Conservation (phyloP, 176 grass and related monocot species). For the Dactylis glomerata region DNA sequence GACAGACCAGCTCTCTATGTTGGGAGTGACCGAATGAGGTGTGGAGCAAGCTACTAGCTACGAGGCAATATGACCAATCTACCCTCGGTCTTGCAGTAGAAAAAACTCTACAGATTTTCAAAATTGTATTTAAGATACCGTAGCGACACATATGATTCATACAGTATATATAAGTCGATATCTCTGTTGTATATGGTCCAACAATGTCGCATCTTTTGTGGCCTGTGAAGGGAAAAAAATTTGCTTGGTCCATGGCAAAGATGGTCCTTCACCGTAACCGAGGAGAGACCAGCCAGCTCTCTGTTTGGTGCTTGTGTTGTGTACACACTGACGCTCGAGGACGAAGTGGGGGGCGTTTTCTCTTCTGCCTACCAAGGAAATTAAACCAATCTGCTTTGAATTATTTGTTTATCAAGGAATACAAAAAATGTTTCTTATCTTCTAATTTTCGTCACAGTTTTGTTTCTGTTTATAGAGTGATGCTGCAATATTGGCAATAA, state of each 20-base stretch:
- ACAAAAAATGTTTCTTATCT: neutral
- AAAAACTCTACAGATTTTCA: no score
- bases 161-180: neutral
- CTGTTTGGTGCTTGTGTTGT: neutral
- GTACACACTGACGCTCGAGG: neutral
- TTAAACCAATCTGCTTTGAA: neutral
- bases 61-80: neutral
- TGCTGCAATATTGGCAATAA: neutral
- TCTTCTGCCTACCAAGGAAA: neutral
- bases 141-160: neutral
- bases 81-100: no score
- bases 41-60: neutral
- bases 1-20: neutral
- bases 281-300: neutral
- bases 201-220: neutral
- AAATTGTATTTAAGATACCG: no score
- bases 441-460: neutral
- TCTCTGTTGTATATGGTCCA: neutral
- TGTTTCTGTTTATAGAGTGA: neutral
- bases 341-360: neutral
- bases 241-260: neutral
- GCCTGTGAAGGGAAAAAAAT: neutral
- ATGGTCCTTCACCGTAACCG: neutral
- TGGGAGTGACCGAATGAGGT: neutral
- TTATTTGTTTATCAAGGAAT: no score